Percentiles rank a stretch among this genome's conserved stretches.
These are phyloP conservation scores for Penicillium sp. DNA, from an alignment of 2,329 filamentous ascomycete species.

Conservation along the genomic window DNA sequence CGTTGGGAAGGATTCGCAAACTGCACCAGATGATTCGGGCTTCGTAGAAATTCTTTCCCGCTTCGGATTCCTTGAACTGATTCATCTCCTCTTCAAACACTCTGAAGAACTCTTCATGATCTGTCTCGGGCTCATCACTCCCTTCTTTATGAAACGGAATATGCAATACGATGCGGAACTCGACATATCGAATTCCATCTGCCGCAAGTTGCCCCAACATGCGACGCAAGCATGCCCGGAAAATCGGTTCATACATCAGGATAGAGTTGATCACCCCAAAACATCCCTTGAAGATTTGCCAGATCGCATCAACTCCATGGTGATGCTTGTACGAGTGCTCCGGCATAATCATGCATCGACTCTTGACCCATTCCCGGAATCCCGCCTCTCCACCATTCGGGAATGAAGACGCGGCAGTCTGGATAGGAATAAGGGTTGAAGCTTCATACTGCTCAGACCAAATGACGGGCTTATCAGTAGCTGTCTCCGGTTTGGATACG, in stretches of 20 bases:
- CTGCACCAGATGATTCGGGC: constrained; percentile 82
- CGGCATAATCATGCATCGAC: constrained; percentile 68
- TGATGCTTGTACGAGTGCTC: constrained; percentile 77
- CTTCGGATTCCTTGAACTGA: constrained; percentile 69
- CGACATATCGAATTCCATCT: constrained; percentile 83
- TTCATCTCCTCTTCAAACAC: constrained; percentile 76
- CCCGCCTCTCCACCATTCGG: constrained; percentile 69
- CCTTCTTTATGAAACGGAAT: constrained; percentile 68
- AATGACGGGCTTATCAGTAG: constrained; percentile 52
- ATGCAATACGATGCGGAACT: constrained; percentile 74
- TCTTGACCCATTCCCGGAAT: constrained; percentile 76
- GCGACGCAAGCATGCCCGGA: constrained; percentile 70
- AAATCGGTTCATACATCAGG: constrained; percentile 88
- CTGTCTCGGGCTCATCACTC: constrained; percentile 64
- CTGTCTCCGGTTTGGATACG: constrained; percentile 47
- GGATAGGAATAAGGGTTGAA: constrained; percentile 59
- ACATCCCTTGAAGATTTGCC: constrained; percentile 75
- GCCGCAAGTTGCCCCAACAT: constrained; percentile 71
- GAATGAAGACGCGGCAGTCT: constrained; percentile 69
- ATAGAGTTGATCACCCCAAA: constrained; percentile 74
- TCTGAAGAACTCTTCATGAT: constrained; percentile 69
- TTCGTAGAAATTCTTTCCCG: constrained; percentile 80
- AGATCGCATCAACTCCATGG: constrained; percentile 79
- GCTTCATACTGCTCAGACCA: constrained; percentile 68
- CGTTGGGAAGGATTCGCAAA: constrained; percentile 64